Conservation (phyloP, 2,329 filamentous ascomycete genomes). For the Aspergillus sp. region DNA sequence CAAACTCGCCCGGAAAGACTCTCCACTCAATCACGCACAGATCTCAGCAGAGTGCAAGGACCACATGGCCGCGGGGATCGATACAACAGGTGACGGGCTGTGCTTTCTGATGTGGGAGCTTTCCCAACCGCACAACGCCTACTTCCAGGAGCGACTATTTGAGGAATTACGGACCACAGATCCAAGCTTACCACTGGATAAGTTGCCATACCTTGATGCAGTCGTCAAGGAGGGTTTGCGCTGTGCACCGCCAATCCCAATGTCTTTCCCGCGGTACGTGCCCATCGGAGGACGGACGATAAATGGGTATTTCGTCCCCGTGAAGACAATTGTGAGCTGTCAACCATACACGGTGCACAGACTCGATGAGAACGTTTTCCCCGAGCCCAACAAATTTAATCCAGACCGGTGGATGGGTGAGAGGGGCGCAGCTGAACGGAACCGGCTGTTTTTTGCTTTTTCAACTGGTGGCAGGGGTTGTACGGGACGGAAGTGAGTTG, state of each 20-base stretch:
- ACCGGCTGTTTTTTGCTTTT: conserved; percentile 65
- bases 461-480: conserved; percentile 65
- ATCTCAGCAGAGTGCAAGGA: conserved; percentile 69
- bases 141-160: conserved; percentile 54
- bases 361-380: conserved; percentile 28
- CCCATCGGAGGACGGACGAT: conserved; percentile 42
- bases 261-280: conserved; percentile 50
- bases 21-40: conserved; percentile 52
- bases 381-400: conserved; percentile 29
- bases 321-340: conserved; percentile 39
- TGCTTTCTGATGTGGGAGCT: conserved; percentile 73
- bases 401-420: conserved; percentile 38
- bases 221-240: conserved; percentile 63
- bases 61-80: conserved; percentile 70
- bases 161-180: conserved; percentile 52
- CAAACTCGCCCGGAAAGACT: conserved; percentile 56
- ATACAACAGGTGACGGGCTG: conserved; percentile 68
- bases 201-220: conserved; percentile 60
- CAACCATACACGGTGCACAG: conserved; percentile 41
- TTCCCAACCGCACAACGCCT: conserved; percentile 57
- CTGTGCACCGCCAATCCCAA: conserved; percentile 55
- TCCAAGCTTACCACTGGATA: conserved; percentile 31
- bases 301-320: conserved; percentile 36
- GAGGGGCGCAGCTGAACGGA: conserved; percentile 39
- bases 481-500: conserved; percentile 55